Percentiles rank a stretch among this genome's conserved stretches.
Evolutionary conservation across 2,329 filamentous ascomycete genomes (phyloP).

Genomic region (Bipolaris oryzae): DNA sequence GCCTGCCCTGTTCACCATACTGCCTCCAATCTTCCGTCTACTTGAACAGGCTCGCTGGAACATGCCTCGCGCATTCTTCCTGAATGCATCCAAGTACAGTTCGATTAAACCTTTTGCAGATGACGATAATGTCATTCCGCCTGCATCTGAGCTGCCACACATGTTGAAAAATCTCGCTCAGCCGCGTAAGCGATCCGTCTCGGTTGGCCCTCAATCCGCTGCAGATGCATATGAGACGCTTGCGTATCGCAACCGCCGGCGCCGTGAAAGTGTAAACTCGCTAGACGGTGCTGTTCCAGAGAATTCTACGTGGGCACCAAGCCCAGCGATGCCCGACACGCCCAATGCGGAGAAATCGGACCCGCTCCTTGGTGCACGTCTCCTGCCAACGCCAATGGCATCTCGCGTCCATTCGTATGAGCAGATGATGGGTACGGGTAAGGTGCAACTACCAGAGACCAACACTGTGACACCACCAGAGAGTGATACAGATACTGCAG

Average conservation of each 20-base stretch:
- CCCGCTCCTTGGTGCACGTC: constrained; percentile 50
- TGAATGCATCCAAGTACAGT: constrained; percentile 87
- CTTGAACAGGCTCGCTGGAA: constrained; percentile 80
- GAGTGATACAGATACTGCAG: constrained; percentile 41
- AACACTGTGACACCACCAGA: constrained; percentile 32
- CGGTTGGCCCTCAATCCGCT: constrained; percentile 91
- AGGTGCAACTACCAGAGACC: constrained; percentile 34
- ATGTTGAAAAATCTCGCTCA: constrained; percentile 83
- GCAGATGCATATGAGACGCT: constrained; percentile 96
- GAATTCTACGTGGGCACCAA: constrained; percentile 32
- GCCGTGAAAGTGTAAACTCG: constrained; percentile 65
- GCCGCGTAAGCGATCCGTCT: constrained; percentile 80
- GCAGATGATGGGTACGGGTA: constrained; percentile 74
- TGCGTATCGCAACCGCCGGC: constrained; percentile 79
- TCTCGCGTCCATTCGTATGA: constrained; percentile 68
- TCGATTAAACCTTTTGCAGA: constrained; percentile 75
- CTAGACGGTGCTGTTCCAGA: constrained; percentile 38
- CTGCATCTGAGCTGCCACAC: constrained; percentile 82
- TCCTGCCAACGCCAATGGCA: constrained; percentile 56
- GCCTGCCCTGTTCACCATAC: constrained; percentile 72
- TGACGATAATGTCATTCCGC: constrained; percentile 87
- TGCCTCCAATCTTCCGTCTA: constrained; percentile 87
- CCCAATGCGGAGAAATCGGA: constrained; percentile 30
- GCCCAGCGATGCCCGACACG: constrained; percentile 42
- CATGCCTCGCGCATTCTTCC: constrained; percentile 88